phyloP scores from a whole-genome alignment of 805 yeast species.

The Ogataea pilisensis region DNA sequence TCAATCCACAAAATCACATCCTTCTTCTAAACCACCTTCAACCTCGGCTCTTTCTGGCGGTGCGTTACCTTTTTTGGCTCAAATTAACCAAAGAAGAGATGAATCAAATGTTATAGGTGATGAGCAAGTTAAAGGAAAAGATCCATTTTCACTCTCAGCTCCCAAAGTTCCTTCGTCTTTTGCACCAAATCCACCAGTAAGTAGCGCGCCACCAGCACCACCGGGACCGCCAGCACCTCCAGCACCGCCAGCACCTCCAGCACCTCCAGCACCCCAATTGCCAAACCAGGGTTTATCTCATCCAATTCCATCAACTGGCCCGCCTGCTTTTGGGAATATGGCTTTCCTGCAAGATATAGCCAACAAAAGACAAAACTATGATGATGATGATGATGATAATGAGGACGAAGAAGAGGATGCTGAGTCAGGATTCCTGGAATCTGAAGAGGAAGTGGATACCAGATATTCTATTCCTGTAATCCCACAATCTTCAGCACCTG shows the following conservation, averaged over 20 bases:
- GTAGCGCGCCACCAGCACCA: constrained; percentile 16
- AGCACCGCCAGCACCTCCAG: constrained; percentile 8
- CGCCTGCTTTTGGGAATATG: constrained; percentile 13
- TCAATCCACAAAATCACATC: constrained; percentile 14
- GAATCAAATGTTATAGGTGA: constrained; percentile 47
- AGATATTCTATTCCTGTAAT: constrained; percentile 18
- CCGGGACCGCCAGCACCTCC: not conserved
- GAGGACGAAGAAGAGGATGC: constrained; percentile 7
- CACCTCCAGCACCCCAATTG: constrained; percentile 1
- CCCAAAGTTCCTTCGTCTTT: constrained; percentile 18
- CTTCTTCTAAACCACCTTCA: constrained; percentile 29
- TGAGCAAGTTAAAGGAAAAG: constrained; percentile 15
- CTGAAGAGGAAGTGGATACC: constrained; percentile 16
- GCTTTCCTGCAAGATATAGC: constrained; percentile 41
- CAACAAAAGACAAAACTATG: constrained; percentile 45
- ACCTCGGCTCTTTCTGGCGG: constrained; percentile 28
- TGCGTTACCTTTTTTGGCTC: constrained; percentile 53
- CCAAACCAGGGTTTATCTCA: constrained; percentile 17
- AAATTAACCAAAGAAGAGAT: constrained; percentile 52
- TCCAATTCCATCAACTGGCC: constrained; percentile 18
- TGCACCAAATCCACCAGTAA: constrained; percentile 20
- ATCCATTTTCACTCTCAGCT: constrained; percentile 9
- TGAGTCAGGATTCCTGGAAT: constrained; percentile 24
- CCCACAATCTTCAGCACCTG: constrained; percentile 9
- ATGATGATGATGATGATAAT: constrained; percentile 30